Percentiles rank a stretch among this genome's conserved stretches.
These are phyloP conservation scores for Puccinellia tenuiflora DNA, from an alignment of 176 grass and related monocot genomes.

Conservation along the genomic window DNA sequence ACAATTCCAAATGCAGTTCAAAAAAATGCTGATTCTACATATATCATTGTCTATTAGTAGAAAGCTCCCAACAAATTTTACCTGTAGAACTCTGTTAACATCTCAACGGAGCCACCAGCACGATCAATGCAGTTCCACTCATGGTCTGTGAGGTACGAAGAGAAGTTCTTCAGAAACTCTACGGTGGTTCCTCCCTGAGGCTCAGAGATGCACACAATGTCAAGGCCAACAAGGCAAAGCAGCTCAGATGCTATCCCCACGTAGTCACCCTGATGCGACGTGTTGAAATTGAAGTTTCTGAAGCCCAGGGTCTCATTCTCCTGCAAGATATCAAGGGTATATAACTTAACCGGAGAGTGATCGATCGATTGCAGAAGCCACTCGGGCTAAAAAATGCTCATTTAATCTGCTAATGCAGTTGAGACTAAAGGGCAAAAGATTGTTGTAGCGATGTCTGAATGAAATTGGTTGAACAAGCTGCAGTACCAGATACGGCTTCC, in stretches of 20 bases:
- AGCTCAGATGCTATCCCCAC: slow-evolving; percentile 79
- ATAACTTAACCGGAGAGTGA: neutral
- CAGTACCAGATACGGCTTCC: slow-evolving; percentile 74
- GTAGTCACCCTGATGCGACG: slow-evolving; percentile 78
- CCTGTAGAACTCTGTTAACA: slow-evolving; percentile 67
- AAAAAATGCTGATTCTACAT: neutral
- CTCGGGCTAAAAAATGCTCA: neutral
- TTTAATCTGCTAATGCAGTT: neutral
- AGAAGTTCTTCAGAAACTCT: slow-evolving; percentile 61
- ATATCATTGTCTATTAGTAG: neutral
- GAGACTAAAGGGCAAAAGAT: neutral
- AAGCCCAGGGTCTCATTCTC: neutral
- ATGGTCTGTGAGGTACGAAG: slow-evolving; percentile 46
- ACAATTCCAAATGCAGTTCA: too few species aligned
- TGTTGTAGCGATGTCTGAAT: neutral
- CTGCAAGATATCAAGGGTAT: slow-evolving; percentile 20
- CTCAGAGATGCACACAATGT: slow-evolving; percentile 54
- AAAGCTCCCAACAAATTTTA: neutral
- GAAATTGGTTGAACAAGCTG: neutral
- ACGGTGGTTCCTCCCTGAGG: slow-evolving; percentile 32
- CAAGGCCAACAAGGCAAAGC: slow-evolving; percentile 64
- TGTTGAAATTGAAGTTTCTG: slow-evolving; percentile 69
- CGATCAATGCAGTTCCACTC: slow-evolving; percentile 52
- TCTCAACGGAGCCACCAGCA: slow-evolving; percentile 7
- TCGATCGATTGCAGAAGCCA: neutral